Evolutionary conservation across 2,329 filamentous ascomycete genomes (phyloP), one percentile per base, ranked within the genome.

Genomic region (Diaporthe sp.): DNA sequence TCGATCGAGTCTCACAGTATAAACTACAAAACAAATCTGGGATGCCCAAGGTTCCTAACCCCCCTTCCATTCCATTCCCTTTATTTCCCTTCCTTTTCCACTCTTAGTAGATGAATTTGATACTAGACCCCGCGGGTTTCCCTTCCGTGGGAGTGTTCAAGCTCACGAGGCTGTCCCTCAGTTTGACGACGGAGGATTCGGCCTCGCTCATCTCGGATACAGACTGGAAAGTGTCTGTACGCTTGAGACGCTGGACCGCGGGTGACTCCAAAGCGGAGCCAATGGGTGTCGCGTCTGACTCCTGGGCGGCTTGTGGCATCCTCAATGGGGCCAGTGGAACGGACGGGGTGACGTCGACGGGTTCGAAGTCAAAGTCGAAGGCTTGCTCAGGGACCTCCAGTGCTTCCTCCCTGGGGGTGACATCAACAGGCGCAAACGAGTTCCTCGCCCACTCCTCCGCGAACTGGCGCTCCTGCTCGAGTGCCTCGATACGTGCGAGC

Each of bases 391-490:
- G 68, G 4, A 71, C 19, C 17, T 52, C 45, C 42, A 8, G n/a
- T 30, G 67, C 50, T 13, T 40, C 33, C 33, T 40, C 30, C 22
- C 19, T 38, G 19, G 64, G n/a, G 8, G 45, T 28, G 47, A 52
- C 15, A 54, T 54, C 33, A 40, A 74, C 38, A 50, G 42, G n/a
- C 38, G 71, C 64, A 68, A 66, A 70, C 33, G 70, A 54, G 12
- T 52, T 60, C 61, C 47, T 71, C 10, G 78, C 79, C 30, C 76
- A 75, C 45, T 77, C 76, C 74, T 80, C 78, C 7, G 77, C 80
- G 55, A 79, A 81, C 22, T 78, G 52, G 28, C 79, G 77, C 76
- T 83, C 81, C 68, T 81, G 79, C 78, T 83, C 82, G 1, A 82
- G 78, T 3, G 80, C 81, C 71, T 81, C 79, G 69, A 82, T 81